Conservation (phyloP, 1,284 basidiomycete genomes). For the Pterula multifida region DNA sequence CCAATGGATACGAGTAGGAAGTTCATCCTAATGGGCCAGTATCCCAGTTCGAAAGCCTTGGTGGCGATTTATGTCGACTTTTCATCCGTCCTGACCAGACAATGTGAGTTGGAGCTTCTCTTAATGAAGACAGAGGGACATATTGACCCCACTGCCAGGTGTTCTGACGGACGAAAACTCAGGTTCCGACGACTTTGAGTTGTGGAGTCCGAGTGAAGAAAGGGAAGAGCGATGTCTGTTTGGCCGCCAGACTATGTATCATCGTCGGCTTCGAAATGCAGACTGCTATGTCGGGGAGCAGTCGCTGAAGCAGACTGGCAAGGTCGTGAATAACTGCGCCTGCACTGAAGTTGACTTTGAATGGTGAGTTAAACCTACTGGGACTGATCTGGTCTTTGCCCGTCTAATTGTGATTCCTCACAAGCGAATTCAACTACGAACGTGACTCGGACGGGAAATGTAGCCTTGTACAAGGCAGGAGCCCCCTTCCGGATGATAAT, state of each 20-base stretch:
- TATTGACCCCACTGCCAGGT: constrained; percentile 31
- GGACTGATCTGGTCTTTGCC: not conserved
- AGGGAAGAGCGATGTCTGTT: constrained; percentile 77
- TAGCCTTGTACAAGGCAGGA: constrained; percentile 59
- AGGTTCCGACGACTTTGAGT: constrained; percentile 81
- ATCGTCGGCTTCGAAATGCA: constrained; percentile 69
- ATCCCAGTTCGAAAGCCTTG: constrained; percentile 35
- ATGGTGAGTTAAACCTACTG: constrained; percentile 62
- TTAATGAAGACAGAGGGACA: constrained; percentile 8
- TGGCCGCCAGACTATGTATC: constrained; percentile 81
- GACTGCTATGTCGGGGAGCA: constrained; percentile 77
- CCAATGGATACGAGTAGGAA: constrained; percentile 84
- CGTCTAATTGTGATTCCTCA: not conserved
- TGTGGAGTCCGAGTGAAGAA: constrained; percentile 87
- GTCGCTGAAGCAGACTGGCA: constrained; percentile 33
- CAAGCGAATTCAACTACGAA: constrained; percentile 82
- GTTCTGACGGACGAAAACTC: constrained; percentile 58
- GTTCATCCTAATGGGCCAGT: constrained; percentile 78
- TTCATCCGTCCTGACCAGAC: constrained; percentile 54
- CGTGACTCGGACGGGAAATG: constrained; percentile 62
- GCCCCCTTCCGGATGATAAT: constrained; percentile 45
- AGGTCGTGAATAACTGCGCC: constrained; percentile 58
- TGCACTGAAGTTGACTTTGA: constrained; percentile 78
- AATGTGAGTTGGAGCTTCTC: constrained; percentile 48
- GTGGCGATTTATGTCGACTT: constrained; percentile 89